These are phyloP conservation scores for Monosiga brevicollis DNA, from an alignment of 78 protist species.

Conservation along the genomic window DNA sequence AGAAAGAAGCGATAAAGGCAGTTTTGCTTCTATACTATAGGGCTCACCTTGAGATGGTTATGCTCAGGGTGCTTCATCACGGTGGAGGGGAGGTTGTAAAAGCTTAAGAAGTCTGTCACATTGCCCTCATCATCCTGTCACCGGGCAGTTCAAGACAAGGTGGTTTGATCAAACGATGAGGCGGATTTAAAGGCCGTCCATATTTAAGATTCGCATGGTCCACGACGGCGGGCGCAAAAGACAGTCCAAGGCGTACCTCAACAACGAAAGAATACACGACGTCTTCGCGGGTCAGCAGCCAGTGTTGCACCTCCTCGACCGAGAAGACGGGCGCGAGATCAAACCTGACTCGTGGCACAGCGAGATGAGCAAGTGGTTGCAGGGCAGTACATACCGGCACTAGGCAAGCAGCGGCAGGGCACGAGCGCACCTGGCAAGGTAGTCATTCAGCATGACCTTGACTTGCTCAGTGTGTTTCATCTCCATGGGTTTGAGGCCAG, in stretches of 20 bases:
- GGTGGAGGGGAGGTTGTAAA: constrained; percentile 88
- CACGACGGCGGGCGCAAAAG: neutral
- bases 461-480: constrained; percentile 50
- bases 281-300: constrained; percentile 34
- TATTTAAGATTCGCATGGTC: neutral
- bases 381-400: neutral
- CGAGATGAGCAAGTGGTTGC: neutral
- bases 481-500: constrained; percentile 54
- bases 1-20: too few relatives aligned
- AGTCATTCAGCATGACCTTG: too few relatives aligned
- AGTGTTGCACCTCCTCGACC: constrained; percentile 75
- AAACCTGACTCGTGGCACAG: neutral
- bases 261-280: constrained; percentile 79
- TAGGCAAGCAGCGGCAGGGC: too few relatives aligned
- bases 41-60: constrained; percentile 32
- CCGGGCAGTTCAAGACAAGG: too few relatives aligned
- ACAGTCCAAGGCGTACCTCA: constrained; percentile 10
- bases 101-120: constrained; percentile 82
- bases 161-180: too few relatives aligned
- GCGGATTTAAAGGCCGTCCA: too few relatives aligned
- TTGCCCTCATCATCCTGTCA: too few relatives aligned
- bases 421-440: too few relatives aligned
- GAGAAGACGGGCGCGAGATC: constrained; percentile 32
- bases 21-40: too few relatives aligned
- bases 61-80: constrained; percentile 66